Conservation (phyloP, 2,329 filamentous ascomycete genomes). For the Verticillium alfalfae region DNA sequence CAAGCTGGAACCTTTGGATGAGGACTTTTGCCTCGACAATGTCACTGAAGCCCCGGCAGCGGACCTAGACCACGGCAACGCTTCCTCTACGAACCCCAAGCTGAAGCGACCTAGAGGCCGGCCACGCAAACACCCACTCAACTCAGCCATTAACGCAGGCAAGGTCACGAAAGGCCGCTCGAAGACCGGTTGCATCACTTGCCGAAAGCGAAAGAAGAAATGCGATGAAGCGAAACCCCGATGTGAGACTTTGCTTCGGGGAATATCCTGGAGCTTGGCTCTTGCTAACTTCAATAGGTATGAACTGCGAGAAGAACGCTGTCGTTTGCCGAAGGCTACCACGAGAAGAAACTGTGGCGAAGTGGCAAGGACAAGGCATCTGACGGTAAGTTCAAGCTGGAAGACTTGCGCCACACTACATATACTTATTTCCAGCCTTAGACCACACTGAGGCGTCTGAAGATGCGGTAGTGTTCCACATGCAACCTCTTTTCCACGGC, state of each 20-base stretch:
- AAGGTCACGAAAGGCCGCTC: conserved; percentile 75
- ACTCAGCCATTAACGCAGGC: conserved; percentile 48
- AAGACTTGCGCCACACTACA: not conserved
- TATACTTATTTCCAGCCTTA: not conserved
- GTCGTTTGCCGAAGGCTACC: conserved; percentile 86
- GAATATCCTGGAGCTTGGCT: not conserved
- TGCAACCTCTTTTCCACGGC: conserved; percentile 68
- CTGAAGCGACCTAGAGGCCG: conserved; percentile 68
- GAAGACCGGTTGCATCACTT: conserved; percentile 65
- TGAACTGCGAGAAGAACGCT: conserved; percentile 91
- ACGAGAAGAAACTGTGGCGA: conserved; percentile 80
- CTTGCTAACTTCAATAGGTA: conserved; percentile 39
- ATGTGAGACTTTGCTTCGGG: conserved; percentile 41
- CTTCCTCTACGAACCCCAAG: conserved; percentile 27
- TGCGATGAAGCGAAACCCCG: conserved; percentile 64
- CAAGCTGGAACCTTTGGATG: conserved; percentile 53
- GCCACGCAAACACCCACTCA: conserved; percentile 73
- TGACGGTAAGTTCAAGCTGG: conserved; percentile 45
- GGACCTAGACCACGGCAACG: not conserved
- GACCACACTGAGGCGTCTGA: conserved; percentile 2
- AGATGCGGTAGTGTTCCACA: conserved; percentile 35
- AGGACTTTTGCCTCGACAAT: conserved; percentile 48
- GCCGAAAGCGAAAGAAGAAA: conserved; percentile 66
- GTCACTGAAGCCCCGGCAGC: conserved; percentile 37
- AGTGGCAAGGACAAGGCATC: conserved; percentile 73